Evolutionary conservation across 495 filamentous ascomycete genomes (phyloP).

Genomic region (Lophiostoma macrostomum): DNA sequence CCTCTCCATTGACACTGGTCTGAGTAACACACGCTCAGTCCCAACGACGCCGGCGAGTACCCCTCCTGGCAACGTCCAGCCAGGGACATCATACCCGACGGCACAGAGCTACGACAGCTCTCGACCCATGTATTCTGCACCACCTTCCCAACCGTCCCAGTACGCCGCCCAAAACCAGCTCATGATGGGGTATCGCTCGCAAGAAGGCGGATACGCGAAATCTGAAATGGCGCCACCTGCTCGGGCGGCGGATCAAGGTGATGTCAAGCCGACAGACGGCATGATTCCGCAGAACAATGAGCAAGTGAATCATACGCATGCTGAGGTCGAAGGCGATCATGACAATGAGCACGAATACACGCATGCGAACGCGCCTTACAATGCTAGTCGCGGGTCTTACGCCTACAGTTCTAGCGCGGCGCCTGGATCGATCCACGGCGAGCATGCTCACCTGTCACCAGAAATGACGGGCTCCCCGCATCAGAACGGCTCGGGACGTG

Average conservation of each 20-base stretch:
- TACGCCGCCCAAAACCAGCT: slow-evolving; percentile 63
- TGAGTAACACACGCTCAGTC: slow-evolving; percentile 79
- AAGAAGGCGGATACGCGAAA: slow-evolving; percentile 70
- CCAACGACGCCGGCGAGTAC: slow-evolving; percentile 93
- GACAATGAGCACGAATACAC: slow-evolving; percentile 81
- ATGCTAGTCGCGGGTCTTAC: slow-evolving; percentile 66
- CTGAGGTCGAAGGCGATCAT: slow-evolving; percentile 62
- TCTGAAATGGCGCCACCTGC: slow-evolving; percentile 90
- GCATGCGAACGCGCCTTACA: slow-evolving; percentile 52
- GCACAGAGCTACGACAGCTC: slow-evolving; percentile 72
- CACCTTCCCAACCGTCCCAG: slow-evolving; percentile 64
- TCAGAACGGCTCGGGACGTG: slow-evolving; percentile 78
- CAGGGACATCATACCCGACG: slow-evolving; percentile 69
- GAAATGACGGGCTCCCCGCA: slow-evolving; percentile 90
- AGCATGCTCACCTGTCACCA: slow-evolving; percentile 77
- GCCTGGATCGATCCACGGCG: slow-evolving; percentile 62
- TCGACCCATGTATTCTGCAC: slow-evolving; percentile 77
- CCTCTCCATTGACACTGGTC: slow-evolving; percentile 78
- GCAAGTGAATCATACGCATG: slow-evolving; percentile 52
- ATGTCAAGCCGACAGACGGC: slow-evolving; percentile 67
- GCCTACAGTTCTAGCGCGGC: slow-evolving; percentile 66
- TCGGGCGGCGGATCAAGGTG: slow-evolving; percentile 59
- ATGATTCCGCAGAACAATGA: slow-evolving; percentile 39
- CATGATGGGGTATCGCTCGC: slow-evolving; percentile 66
- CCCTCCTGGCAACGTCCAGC: slow-evolving; percentile 72